A percentile compares a stretch with the other conserved stretches of the same genome.
phyloP scores from a whole-genome alignment of 2,329 filamentous ascomycete genomes.

The Plenodomus lindquistii region DNA sequence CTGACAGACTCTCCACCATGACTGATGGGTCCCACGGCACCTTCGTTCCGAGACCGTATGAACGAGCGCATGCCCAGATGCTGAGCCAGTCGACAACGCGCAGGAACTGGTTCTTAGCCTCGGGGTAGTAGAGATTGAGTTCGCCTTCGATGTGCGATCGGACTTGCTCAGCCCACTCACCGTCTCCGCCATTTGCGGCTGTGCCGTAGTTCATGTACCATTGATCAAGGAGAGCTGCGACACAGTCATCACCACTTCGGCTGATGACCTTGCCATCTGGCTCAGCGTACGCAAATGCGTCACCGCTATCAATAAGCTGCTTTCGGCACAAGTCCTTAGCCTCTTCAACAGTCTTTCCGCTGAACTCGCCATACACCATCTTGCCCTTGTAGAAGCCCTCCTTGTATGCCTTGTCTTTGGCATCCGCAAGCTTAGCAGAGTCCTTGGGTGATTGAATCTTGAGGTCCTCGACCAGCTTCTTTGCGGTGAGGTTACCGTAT shows the following conservation, averaged over 20 bases:
- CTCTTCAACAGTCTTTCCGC: slow-evolving; percentile 81
- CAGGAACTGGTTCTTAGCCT: slow-evolving; percentile 66
- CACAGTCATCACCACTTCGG: slow-evolving; percentile 88
- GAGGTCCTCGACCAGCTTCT: slow-evolving; percentile 82
- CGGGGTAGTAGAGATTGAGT: slow-evolving; percentile 76
- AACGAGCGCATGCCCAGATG: slow-evolving; percentile 85
- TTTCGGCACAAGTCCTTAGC: slow-evolving; percentile 85
- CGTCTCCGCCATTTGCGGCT: slow-evolving; percentile 65
- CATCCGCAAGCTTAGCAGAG: slow-evolving; percentile 83
- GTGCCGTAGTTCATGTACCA: slow-evolving; percentile 96
- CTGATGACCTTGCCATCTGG: slow-evolving; percentile 87
- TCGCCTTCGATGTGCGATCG: slow-evolving; percentile 55
- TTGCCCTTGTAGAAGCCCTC: slow-evolving; percentile 96
- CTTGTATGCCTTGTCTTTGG: slow-evolving; percentile 96
- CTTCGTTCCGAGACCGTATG: slow-evolving; percentile 89
- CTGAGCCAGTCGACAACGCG: slow-evolving; percentile 86
- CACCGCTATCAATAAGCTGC: slow-evolving; percentile 72
- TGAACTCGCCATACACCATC: slow-evolving; percentile 85
- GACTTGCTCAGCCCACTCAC: slow-evolving; percentile 74
- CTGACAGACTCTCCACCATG: slow-evolving; percentile 88
- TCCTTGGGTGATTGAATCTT: slow-evolving; percentile 99
- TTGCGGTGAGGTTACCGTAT: slow-evolving; percentile 83
- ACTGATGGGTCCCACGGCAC: slow-evolving; percentile 92
- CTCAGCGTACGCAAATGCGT: slow-evolving; percentile 91
- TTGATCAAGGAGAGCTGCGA: slow-evolving; percentile 90